Base-by-base conservation (phyloP, 192 early-diverging fungal genomes). In the Linnemannia exigua region DNA sequence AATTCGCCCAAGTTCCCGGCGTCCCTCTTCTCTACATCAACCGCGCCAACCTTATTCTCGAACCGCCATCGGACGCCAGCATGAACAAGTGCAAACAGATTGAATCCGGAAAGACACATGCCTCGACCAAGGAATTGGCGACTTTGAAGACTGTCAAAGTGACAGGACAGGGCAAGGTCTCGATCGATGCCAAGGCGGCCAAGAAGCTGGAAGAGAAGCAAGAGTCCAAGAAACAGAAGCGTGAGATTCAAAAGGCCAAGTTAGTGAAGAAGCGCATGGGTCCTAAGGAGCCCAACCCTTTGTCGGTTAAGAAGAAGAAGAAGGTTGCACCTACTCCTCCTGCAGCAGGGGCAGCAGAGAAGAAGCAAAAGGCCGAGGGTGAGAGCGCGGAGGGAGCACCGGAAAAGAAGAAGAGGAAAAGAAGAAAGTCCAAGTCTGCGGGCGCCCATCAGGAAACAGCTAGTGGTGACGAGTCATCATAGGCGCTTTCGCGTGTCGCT, bases 21-120 rank as follows among this genome's bases (percentile, higher is more conserved):
- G 94, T 96, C 1, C 98, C 98, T 8, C 79, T 99, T n/a, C 54
- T 99, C 9, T 95, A 97, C 81, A 92, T 97, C 74, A 95, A 93
- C 71, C 92, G 94, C 51, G 89, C 90, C 41, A 92, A 96, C 4
- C 67, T 98, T 12, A 92, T 98, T 25, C 84, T 99, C 58, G 98
- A 98, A 84, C 95, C 94, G 9, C 93, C 95, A 8, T 90, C 92
- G 0, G 61, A 89, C 5, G 90, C 79, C 5, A 92, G 93, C 17
- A 76, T 90, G 46, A 86, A 91, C 14, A 79, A 72, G 25, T 75
- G 87, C 17, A 83, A 91, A 77, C 41, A 92, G 80, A 75, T 87
- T 15, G 89, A 91, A 76, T 47, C 80, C 37, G 74, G 50, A 58
- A 88, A 90, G 68, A 88, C 88, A 52, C 74, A 89, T 38, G 86